Conservation (phyloP, 148 eudicot genomes). For the Arctostaphylos glauca region DNA sequence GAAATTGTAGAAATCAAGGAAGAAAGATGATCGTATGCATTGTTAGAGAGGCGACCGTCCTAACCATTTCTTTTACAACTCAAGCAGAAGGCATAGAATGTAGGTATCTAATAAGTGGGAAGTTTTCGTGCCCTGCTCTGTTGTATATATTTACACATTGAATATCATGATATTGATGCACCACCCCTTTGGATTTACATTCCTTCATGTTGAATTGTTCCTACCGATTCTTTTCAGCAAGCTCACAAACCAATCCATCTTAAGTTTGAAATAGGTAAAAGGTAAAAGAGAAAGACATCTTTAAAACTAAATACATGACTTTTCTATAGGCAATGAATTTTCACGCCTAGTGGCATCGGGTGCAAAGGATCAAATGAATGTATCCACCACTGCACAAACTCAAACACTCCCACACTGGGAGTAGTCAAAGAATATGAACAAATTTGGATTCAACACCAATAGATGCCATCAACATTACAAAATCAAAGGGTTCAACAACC, state of each 20-base stretch:
- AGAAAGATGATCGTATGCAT: neutral
- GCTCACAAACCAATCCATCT: neutral
- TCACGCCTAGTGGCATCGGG: too few relatives aligned
- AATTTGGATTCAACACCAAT: slow-evolving; percentile 1
- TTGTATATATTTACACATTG: too few relatives aligned
- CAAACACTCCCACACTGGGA: neutral
- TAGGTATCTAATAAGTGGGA: neutral
- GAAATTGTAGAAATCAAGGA: slow-evolving; percentile 3
- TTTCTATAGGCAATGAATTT: neutral
- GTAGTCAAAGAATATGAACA: slow-evolving; percentile 8
- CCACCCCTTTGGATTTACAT: neutral
- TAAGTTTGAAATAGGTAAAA: neutral
- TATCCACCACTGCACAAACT: neutral
- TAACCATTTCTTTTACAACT: slow-evolving; percentile 5
- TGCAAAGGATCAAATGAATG: neutral
- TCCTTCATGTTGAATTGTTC: neutral
- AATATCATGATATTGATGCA: too few relatives aligned
- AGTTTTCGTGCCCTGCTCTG: neutral
- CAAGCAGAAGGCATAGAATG: neutral
- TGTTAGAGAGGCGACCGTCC: neutral
- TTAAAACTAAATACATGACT: neutral
- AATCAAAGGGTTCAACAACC: slow-evolving; percentile 12
- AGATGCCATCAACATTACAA: slow-evolving; percentile 22
- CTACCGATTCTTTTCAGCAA: neutral
- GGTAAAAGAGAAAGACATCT: neutral